Percentiles rank a stretch among this genome's conserved stretches.
These are phyloP conservation scores for Colletotrichum truncatum DNA, from an alignment of 2,329 filamentous ascomycete species.

Conservation along the genomic window DNA sequence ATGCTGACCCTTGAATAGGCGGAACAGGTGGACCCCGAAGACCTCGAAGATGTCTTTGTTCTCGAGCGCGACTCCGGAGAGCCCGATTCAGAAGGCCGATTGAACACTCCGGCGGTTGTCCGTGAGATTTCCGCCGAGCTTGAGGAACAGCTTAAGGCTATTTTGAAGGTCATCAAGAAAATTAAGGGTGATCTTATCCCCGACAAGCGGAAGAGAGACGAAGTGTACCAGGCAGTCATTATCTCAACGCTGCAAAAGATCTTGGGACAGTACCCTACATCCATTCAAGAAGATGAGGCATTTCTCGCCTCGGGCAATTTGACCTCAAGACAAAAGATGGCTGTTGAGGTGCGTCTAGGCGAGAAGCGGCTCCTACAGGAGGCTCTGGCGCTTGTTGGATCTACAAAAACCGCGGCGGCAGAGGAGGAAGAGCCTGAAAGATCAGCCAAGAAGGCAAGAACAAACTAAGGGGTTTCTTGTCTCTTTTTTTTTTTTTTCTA, in stretches of 20 bases:
- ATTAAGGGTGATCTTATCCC: conserved; percentile 50
- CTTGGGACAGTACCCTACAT: conserved; percentile 53
- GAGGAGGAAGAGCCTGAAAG: conserved; percentile 39
- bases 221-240: conserved; percentile 52
- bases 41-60: conserved; percentile 80
- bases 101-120: conserved; percentile 47
- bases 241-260: conserved; percentile 47
- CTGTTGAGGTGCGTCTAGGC: conserved; percentile 72
- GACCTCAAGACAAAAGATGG: conserved; percentile 62
- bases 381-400: conserved; percentile 44
- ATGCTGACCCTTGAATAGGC: conserved; percentile 39
- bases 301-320: conserved; percentile 43
- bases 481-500: too few species aligned
- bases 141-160: conserved; percentile 58
- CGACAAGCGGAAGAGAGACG: conserved; percentile 60
- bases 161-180: conserved; percentile 60
- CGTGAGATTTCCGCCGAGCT: conserved; percentile 59
- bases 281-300: conserved; percentile 48
- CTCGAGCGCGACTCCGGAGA: conserved; percentile 66
- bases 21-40: conserved; percentile 66
- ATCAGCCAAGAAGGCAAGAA: conserved; percentile 41
- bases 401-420: conserved; percentile 30
- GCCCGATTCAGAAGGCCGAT: conserved; percentile 57
- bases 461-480: too few species aligned
- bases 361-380: conserved; percentile 75